These are phyloP conservation scores for Cocos nucifera DNA, from an alignment of 176 grass and related monocot species.

Conservation along the genomic window DNA sequence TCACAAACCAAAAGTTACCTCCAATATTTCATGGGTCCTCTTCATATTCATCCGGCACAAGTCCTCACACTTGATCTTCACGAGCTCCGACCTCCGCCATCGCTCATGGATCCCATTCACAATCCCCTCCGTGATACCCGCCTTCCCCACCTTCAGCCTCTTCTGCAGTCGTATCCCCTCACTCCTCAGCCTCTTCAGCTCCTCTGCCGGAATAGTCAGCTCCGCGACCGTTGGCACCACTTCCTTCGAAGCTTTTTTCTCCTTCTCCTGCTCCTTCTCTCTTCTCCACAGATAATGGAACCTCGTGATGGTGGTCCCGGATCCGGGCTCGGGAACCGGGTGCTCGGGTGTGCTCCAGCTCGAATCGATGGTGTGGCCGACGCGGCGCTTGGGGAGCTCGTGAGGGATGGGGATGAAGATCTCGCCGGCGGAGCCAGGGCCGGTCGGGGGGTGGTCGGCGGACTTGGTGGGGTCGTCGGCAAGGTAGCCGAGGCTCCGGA, in stretches of 20 bases:
- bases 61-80: conserved; percentile 76
- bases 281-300: conserved; percentile 18
- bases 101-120: conserved; percentile 88
- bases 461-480: conserved; percentile 9
- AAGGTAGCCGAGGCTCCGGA: conserved; percentile 66
- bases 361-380: conserved; percentile 62
- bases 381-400: conserved; percentile 43
- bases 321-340: conserved; percentile 17
- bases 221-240: conserved; percentile 44
- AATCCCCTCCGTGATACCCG: conserved; percentile 72
- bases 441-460: not conserved
- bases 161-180: conserved; percentile 44
- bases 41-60: conserved; percentile 85
- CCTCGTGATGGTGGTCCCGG: conserved; percentile 12
- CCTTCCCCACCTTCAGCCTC: conserved; percentile 63
- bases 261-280: conserved; percentile 20
- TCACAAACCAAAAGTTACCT: conserved; percentile 33
- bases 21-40: conserved; percentile 77
- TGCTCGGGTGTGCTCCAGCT: conserved; percentile 56
- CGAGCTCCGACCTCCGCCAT: conserved; percentile 64
- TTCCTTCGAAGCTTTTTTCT: not conserved
- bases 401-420: conserved; percentile 70
- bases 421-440: conserved; percentile 40
- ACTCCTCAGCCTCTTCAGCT: conserved; percentile 55
- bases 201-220: conserved; percentile 40